A percentile compares a stretch with the other conserved stretches of the same genome.
phyloP scores from a whole-genome alignment of 202 grass and related monocot genomes.

The Hordeum pubiflorum region DNA sequence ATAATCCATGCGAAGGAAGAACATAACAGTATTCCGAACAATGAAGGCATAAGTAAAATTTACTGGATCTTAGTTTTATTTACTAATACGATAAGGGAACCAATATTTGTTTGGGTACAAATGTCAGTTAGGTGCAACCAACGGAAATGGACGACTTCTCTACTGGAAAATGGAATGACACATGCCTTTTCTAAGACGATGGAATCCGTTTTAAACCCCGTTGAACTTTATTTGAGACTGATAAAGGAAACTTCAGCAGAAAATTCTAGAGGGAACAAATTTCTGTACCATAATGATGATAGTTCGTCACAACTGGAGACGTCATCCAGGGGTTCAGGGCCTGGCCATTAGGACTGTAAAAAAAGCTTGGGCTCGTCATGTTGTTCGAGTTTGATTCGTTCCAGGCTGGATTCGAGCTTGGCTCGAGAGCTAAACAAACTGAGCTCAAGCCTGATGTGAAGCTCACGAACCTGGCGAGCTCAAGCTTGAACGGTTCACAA shows the following conservation, averaged over 20 bases:
- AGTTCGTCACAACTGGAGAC: not conserved
- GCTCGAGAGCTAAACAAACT: too few species aligned
- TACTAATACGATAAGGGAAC: not conserved
- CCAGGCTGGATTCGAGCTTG: too few species aligned
- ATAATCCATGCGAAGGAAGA: too few species aligned
- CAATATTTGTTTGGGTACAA: not conserved
- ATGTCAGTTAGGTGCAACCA: not conserved
- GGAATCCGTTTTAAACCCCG: not conserved
- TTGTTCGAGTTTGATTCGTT: too few species aligned
- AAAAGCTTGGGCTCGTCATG: too few species aligned
- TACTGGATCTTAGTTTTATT: not conserved
- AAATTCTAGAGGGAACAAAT: constrained; percentile 15
- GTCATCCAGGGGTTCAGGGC: not conserved
- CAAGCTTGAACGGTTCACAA: too few species aligned
- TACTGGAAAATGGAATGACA: not conserved
- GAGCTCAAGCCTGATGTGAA: too few species aligned
- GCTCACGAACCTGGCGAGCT: too few species aligned
- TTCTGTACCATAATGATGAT: not conserved
- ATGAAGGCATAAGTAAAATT: not conserved
- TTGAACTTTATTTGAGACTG: not conserved
- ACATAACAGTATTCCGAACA: too few species aligned
- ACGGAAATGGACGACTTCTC: not conserved
- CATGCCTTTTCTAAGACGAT: not conserved
- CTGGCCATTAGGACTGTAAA: too few species aligned
- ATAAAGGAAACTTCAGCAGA: not conserved